phyloP scores from a whole-genome alignment of 2,329 filamentous ascomycete species.

The Cucurbitaria berberidis region DNA sequence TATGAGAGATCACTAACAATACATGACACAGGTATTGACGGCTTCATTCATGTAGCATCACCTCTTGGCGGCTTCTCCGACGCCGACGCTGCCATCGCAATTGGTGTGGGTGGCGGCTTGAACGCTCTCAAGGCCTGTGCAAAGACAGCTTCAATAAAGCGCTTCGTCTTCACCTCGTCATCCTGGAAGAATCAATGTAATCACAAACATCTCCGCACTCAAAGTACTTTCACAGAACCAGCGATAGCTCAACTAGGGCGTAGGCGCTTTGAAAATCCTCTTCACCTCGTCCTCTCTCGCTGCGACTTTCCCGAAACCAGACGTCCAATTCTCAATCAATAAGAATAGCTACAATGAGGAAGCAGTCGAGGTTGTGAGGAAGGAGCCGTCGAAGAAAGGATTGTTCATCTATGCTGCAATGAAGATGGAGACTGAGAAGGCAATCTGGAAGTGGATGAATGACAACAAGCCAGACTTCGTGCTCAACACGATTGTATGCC shows the following conservation, averaged over 20 bases:
- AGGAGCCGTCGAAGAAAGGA: conserved; percentile 25
- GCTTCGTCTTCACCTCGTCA: conserved; percentile 55
- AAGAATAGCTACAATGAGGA: conserved; percentile 49
- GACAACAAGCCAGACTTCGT: conserved; percentile 54
- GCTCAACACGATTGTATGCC: conserved; percentile 48
- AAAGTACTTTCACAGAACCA: no score
- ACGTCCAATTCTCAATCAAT: conserved; percentile 45
- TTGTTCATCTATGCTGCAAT: conserved; percentile 53
- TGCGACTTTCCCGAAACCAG: conserved; percentile 40
- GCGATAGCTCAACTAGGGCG: no score
- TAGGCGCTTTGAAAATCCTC: no score
- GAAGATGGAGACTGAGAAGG: conserved; percentile 56
- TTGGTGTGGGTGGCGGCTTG: conserved; percentile 44
- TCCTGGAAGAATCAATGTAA: no score
- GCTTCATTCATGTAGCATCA: conserved; percentile 56
- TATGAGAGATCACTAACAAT: background rate
- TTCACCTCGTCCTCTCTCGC: conserved; percentile 53
- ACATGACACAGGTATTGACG: conserved; percentile 35
- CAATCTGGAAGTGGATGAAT: conserved; percentile 55
- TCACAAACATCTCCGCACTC: no score
- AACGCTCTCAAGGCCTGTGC: conserved; percentile 52
- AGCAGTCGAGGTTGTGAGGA: conserved; percentile 35
- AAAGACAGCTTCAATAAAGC: conserved; percentile 50
- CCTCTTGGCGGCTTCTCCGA: conserved; percentile 46
- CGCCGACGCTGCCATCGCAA: conserved; percentile 51